These are phyloP conservation scores for Arctium minus DNA, from an alignment of 129 eudicot species.

Conservation along the genomic window DNA sequence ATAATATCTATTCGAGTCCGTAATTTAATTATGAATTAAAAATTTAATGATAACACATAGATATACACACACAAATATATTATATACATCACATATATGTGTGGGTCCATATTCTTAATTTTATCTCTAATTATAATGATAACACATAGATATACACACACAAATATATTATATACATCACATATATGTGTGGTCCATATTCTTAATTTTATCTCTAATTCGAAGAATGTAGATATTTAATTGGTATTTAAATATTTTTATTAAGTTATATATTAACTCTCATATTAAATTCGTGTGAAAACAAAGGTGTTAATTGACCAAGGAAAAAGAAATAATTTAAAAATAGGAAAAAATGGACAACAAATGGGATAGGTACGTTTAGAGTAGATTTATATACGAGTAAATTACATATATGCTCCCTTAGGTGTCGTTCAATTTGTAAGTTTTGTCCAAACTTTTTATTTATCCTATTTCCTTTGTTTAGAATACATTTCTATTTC, in stretches of 20 bases:
- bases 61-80: too few relatives aligned
- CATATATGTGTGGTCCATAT: too few relatives aligned
- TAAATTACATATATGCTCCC: neutral
- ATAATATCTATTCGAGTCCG: neutral
- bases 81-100: too few relatives aligned
- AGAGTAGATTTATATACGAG: neutral
- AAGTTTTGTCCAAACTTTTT: neutral
- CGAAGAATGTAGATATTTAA: too few relatives aligned
- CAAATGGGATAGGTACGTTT: neutral
- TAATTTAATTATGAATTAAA: too few relatives aligned
- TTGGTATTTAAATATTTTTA: neutral
- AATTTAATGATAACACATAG: too few relatives aligned
- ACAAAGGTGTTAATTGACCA: neutral
- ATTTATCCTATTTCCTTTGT: neutral
- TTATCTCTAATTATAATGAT: too few relatives aligned
- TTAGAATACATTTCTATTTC: too few relatives aligned
- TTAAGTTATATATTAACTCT: too few relatives aligned
- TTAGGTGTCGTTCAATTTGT: neutral
- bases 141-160: too few relatives aligned
- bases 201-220: neutral
- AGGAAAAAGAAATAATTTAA: neutral
- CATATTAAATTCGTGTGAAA: neutral
- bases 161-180: too few relatives aligned
- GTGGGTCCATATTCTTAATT: too few relatives aligned
- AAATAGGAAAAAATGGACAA: neutral